Base-by-base conservation (phyloP, 2,329 filamentous ascomycete species). In the Apiospora kogelbergensis region DNA sequence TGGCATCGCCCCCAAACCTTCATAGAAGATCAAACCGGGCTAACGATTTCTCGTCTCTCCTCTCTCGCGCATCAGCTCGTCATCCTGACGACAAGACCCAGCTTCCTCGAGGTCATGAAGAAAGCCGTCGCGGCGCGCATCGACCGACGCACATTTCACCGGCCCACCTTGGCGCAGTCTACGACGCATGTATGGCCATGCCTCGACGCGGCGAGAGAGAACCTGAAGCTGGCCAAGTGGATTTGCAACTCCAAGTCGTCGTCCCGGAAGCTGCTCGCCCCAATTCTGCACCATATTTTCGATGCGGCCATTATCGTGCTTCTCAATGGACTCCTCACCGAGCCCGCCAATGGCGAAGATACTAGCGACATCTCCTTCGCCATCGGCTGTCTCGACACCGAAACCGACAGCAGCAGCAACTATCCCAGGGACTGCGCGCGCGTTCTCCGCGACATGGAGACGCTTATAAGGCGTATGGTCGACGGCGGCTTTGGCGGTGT, bases 241-340 rank as follows among this genome's bases (percentile, higher is more conserved):
- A 74, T 84, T 11, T 74, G 79, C 4, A 73, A 77, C 30, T 74
- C 82, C 6, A 80, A 80, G 60, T 75, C 77, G 9, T 77, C 78
- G 41, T 20, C 42, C 15, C 30, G 40, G 30, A 76, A 78, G 71
- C 78, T 84, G 2, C 78, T 84, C 10, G 80, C 85, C 48, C 78
- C 81, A 0, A 81, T 82, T 11, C 77, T 86, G 65, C 84, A 86
- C 75, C 81, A 82, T 71, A 79, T 86, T 46, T 86, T 86, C 77
- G 85, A 85, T 73, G 83, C 84, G 2, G 82, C 84, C 68, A 78
- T 85, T 45, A 79, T 85, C 22, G 78, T 87, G 41, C 80, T 85
- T 67, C 78, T 87, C 67, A 80, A 83, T 69, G 80, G 82, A 69
- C 78, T 86, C 30, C 76, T 84, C 2, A 79, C 79, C 48, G 53